These are phyloP conservation scores for Marasmius tenuissimus DNA, from an alignment of 1,284 basidiomycete species.

Conservation along the genomic window DNA sequence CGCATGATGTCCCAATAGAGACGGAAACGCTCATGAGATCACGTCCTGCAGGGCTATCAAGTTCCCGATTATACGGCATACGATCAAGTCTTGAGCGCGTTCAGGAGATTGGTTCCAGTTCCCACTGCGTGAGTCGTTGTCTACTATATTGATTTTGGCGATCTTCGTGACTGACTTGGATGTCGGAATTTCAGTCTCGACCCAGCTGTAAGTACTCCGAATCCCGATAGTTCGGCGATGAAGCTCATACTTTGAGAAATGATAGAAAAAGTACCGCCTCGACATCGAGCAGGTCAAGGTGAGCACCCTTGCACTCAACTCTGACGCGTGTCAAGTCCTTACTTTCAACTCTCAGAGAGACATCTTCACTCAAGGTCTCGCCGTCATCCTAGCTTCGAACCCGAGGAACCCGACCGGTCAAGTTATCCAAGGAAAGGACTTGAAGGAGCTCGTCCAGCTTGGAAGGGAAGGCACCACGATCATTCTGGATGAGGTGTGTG, in stretches of 20 bases:
- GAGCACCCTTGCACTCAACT: background rate
- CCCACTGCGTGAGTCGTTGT: slow-evolving; percentile 69
- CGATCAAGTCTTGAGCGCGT: slow-evolving; percentile 83
- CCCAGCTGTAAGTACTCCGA: slow-evolving; percentile 43
- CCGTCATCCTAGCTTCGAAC: slow-evolving; percentile 88
- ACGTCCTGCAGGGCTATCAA: slow-evolving; percentile 65
- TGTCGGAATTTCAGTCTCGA: slow-evolving; percentile 46
- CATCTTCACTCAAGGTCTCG: slow-evolving; percentile 77
- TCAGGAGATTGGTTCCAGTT: slow-evolving; percentile 87
- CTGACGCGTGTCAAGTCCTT: background rate
- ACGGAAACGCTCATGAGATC: background rate
- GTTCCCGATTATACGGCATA: slow-evolving; percentile 89
- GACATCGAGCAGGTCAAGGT: slow-evolving; percentile 1
- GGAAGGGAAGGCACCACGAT: slow-evolving; percentile 76
- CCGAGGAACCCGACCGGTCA: slow-evolving; percentile 93
- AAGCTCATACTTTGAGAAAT: background rate
- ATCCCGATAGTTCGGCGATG: background rate
- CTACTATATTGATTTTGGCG: background rate
- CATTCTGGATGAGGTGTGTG: slow-evolving; percentile 82
- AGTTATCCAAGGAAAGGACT: slow-evolving; percentile 69
- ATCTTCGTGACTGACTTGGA: background rate
- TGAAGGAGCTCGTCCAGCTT: slow-evolving; percentile 77
- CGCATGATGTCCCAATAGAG: background rate
- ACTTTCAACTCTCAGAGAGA: slow-evolving; percentile 51
- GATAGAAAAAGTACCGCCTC: slow-evolving; percentile 33